Percentiles rank a stretch among this genome's conserved stretches.
These are phyloP conservation scores for Penicillium lividum DNA, from an alignment of 495 filamentous ascomycete species.

Conservation along the genomic window DNA sequence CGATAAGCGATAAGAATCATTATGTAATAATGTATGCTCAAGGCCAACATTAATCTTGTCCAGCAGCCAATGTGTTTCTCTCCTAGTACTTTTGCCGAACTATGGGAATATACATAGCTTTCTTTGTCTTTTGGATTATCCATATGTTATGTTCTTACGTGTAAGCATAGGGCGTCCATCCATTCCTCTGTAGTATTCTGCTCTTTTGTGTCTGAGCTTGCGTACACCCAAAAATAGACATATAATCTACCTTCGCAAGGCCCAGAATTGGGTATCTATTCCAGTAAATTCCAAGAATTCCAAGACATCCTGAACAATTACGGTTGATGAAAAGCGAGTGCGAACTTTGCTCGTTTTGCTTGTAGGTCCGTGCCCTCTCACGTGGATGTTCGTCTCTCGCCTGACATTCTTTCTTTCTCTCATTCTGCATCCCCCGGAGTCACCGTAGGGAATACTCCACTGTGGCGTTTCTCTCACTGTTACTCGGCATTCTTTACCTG, in stretches of 20 bases:
- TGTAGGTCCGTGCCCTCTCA: background rate
- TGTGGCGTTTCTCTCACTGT: background rate
- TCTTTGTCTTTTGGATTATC: too few species aligned
- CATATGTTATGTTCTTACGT: too few species aligned
- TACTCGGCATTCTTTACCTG: background rate
- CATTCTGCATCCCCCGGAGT: conserved; percentile 1
- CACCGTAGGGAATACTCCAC: background rate
- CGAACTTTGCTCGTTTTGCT: background rate
- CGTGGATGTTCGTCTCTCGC: background rate
- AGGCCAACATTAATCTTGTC: background rate
- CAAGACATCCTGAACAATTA: background rate
- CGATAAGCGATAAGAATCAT: background rate
- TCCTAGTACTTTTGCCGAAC: too few species aligned
- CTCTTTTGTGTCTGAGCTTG: background rate
- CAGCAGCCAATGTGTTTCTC: too few species aligned
- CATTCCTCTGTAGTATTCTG: too few species aligned
- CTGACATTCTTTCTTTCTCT: background rate
- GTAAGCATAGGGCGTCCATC: too few species aligned
- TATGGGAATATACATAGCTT: too few species aligned
- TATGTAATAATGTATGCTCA: background rate
- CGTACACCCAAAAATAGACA: background rate
- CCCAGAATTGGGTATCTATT: too few species aligned
- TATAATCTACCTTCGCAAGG: background rate
- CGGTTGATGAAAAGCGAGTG: background rate
- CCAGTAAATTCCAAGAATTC: background rate